These are phyloP conservation scores for Flaveria robusta DNA, from an alignment of 129 eudicot species.

Conservation along the genomic window DNA sequence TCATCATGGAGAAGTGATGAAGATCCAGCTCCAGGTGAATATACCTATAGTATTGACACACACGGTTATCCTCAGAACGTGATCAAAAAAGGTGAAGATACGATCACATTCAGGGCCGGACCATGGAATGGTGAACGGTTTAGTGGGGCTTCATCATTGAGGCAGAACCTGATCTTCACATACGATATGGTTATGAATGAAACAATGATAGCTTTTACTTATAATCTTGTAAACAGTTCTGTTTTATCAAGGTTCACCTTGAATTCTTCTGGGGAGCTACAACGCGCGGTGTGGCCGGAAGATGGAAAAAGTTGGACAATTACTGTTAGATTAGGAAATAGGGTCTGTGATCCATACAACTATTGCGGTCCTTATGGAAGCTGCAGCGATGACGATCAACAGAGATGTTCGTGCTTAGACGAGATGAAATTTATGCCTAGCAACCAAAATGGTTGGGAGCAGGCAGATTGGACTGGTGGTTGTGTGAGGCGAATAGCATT, in stretches of 20 bases:
- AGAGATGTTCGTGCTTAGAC: background rate
- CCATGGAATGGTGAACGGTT: constrained; percentile 35
- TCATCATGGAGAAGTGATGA: constrained; percentile 24
- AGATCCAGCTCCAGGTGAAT: constrained; percentile 29
- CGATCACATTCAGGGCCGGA: constrained; percentile 17
- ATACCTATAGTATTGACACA: constrained; percentile 16
- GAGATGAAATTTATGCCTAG: background rate
- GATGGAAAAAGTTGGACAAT: background rate
- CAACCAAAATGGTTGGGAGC: background rate
- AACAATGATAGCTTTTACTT: constrained; percentile 25
- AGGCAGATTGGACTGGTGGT: constrained; percentile 35
- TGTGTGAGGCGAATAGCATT: constrained; percentile 42
- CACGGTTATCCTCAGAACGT: constrained; percentile 26
- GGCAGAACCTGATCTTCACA: background rate
- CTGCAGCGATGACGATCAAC: background rate
- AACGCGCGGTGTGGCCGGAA: background rate
- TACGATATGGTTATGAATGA: constrained; percentile 18
- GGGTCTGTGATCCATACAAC: constrained; percentile 4
- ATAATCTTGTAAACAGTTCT: constrained; percentile 16
- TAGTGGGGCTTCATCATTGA: constrained; percentile 19
- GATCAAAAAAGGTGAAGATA: constrained; percentile 13
- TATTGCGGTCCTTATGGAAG: constrained; percentile 14
- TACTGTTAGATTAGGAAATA: background rate
- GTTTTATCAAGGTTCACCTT: constrained; percentile 28
- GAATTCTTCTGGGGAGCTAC: constrained; percentile 35